phyloP scores from a whole-genome alignment of 2,329 filamentous ascomycete genomes.

The Xylaria sp. region DNA sequence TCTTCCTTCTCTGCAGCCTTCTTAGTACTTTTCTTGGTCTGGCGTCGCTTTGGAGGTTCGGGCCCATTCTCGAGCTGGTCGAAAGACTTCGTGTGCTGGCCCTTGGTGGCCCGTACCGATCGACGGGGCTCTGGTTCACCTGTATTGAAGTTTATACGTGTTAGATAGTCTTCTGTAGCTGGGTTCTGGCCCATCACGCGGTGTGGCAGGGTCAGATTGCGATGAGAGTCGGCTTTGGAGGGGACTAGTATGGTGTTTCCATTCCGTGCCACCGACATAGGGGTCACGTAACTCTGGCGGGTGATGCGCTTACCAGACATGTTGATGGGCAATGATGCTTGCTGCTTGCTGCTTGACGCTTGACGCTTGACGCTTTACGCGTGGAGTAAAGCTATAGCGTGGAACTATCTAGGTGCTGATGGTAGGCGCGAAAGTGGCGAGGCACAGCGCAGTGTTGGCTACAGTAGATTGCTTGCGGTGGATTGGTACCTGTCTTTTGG shows the following conservation, averaged over 20 bases:
- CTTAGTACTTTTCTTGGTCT: conserved; percentile 58
- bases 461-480: conserved; percentile 39
- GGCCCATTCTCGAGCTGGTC: conserved; percentile 75
- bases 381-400: conserved; percentile 28
- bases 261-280: conserved; percentile 16
- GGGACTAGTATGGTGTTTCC: conserved; percentile 16
- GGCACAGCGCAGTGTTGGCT: conserved; percentile 40
- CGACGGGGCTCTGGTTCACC: conserved; percentile 82
- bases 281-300: conserved; percentile 34
- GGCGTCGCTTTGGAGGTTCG: conserved; percentile 65
- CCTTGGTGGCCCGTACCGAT: conserved; percentile 95
- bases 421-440: conserved; percentile 29
- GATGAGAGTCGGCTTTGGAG: conserved; percentile 8
- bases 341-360: conserved; percentile 11
- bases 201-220: neutral
- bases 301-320: conserved; percentile 52
- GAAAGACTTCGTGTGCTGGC: conserved; percentile 90
- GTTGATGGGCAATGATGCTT: conserved; percentile 35
- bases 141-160: conserved; percentile 39
- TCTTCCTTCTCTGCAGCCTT: conserved; percentile 67
- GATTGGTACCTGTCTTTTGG: conserved; percentile 20
- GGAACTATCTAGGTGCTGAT: conserved; percentile 31
- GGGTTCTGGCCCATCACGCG: conserved; percentile 16
- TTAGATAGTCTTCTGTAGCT: conserved; percentile 41
- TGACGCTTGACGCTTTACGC: conserved; percentile 21